phyloP scores from a whole-genome alignment of 768 basidiomycete species.

The Boletus sp. region DNA sequence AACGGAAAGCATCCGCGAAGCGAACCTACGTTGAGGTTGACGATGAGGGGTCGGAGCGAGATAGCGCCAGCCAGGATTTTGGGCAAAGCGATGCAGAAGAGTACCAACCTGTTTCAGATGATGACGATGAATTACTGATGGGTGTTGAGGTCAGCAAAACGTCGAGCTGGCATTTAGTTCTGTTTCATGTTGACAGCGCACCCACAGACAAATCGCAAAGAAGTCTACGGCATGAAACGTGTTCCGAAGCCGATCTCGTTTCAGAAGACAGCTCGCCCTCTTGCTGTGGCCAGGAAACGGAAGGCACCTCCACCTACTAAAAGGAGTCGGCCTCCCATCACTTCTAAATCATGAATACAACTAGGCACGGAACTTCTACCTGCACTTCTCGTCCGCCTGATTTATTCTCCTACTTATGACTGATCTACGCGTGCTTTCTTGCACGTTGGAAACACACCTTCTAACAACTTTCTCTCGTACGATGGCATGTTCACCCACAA shows the following conservation, averaged over 20 bases:
- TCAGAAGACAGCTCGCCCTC: constrained; percentile 6
- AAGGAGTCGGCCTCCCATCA: constrained; percentile 7
- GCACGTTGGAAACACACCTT: constrained; percentile 9
- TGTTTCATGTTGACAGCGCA: background rate
- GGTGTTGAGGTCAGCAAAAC: constrained; percentile 47
- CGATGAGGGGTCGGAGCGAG: constrained; percentile 22
- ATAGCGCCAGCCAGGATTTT: constrained; percentile 12
- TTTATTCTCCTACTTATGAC: constrained; percentile 14
- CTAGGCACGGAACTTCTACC: background rate
- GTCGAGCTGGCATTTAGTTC: background rate
- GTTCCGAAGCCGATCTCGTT: constrained; percentile 8
- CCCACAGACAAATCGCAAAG: constrained; percentile 40
- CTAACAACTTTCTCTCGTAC: background rate
- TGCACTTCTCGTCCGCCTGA: background rate
- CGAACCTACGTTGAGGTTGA: constrained; percentile 33
- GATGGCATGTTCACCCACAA: constrained; percentile 2
- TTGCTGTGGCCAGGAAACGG: constrained; percentile 19
- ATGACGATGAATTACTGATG: constrained; percentile 61
- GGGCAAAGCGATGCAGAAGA: constrained; percentile 12
- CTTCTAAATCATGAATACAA: constrained; percentile 8
- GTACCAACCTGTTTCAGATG: constrained; percentile 33
- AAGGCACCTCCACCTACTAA: constrained; percentile 12
- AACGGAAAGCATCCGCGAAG: constrained; percentile 22
- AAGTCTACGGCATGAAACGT: constrained; percentile 33
- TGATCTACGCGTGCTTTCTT: background rate